Evolutionary conservation across 2,329 filamentous ascomycete species (phyloP), one percentile per base, ranked within the genome.

Genomic region (Aspergillus pseudoglaucus): DNA sequence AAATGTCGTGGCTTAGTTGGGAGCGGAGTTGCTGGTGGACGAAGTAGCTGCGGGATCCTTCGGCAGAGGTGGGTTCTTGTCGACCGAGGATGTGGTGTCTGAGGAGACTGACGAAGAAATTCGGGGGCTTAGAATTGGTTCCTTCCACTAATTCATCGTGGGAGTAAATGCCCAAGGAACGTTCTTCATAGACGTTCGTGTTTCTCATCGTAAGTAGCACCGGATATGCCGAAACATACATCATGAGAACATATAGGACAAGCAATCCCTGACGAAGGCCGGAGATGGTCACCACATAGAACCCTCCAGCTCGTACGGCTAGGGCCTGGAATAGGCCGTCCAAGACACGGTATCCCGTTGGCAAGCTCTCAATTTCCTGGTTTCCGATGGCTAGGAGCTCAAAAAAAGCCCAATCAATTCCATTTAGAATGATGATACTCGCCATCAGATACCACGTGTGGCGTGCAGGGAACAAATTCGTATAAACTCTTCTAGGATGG

Each of bases 141-240:
- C 54, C 53, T 10, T 57, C 53, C 17, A 50, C 42, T 5, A 48
- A 43, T 37, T 60, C 50, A 40, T 72, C 66, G 9, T 66, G 58
- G 33, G 65, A 63, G 47, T 66, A 68, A 22, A 68, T 65, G 0
- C 83, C 83, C 1, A 87, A 70, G 0, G 80, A 83, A 6, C 81
- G 74, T 58, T 88, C 83, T 60, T 87, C 84, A 59, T 88, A 88
- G 25, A 85, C 80, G 58, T 87, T 87, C 35, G 83, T 84, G 60
- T 83, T 81, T 23, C 84, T 59, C 41, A 68, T 68, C 6, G 63
- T 67, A 5, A 68, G 52, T 9, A 67, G 52, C 22, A 68, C 62
- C 32, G 65, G 66, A 32, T 60, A 67, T 45, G 64, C 64, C 4
- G 65, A 68, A 6, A 68, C 62, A 44, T 68, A 67, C 65, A 68